Conservation (phyloP, 2,329 filamentous ascomycete species). For the Hypoxylon rubiginosum region DNA sequence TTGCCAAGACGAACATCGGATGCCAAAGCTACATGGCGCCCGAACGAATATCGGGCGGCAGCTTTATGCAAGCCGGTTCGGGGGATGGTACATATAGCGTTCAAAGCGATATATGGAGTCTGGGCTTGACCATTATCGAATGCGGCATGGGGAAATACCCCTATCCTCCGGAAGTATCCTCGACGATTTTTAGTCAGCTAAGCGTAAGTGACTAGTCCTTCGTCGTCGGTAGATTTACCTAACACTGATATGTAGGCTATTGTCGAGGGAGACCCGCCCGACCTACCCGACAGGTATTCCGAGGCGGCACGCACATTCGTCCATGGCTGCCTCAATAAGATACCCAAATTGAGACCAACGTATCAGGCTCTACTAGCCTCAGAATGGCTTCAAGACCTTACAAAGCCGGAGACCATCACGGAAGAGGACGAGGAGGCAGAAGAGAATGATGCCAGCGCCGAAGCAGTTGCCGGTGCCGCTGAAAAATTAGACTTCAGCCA, state of each 20-base stretch:
- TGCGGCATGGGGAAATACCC: conserved; percentile 95
- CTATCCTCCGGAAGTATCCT: conserved; percentile 96
- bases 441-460: conserved; percentile 54
- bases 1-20: conserved; percentile 98
- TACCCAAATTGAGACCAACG: conserved; percentile 90
- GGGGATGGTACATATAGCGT: conserved; percentile 93
- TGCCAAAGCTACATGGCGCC: conserved; percentile 99
- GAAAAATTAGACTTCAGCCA: conserved; percentile 59
- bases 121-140: conserved; percentile 95
- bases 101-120: conserved; percentile 97
- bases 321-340: conserved; percentile 89
- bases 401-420: conserved; percentile 71
- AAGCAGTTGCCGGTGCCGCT: conserved; percentile 59
- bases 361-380: conserved; percentile 92
- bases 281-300: conserved; percentile 86
- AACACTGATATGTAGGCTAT: conserved; percentile 77
- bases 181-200: conserved; percentile 97
- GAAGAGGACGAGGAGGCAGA: conserved; percentile 55
- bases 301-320: conserved; percentile 88
- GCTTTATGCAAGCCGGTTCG: conserved; percentile 77
- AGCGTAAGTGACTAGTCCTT: conserved; percentile 75
- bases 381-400: conserved; percentile 83
- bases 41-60: conserved; percentile 91
- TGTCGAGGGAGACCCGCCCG: conserved; percentile 95
- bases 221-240: conserved; percentile 17